Base-by-base conservation (phyloP, 2,329 filamentous ascomycete genomes). In the Neonectria punicea region DNA sequence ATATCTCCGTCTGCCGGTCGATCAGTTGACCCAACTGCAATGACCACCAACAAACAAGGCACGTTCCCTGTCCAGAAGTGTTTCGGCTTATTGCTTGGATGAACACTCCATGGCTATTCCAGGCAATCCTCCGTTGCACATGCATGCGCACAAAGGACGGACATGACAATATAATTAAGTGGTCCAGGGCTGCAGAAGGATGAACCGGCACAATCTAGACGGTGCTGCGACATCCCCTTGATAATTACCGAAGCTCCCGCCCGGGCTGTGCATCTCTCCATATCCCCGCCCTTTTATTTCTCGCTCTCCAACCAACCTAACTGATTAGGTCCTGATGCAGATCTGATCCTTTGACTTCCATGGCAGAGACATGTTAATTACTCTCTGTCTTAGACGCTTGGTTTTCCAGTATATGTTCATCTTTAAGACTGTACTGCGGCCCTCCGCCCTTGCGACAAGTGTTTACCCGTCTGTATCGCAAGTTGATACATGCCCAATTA, bases 211-310 rank as follows among this genome's bases (percentile, higher is more conserved):
- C 44, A 51, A 51, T 62, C 36, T 62, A 62, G 22, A 55, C 51
- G 62, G 32, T 58, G 62, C 47, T 65, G 62, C 50, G 46, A 36
- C 55, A 32, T 57, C 65, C 55, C 62, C 58, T 62, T 53, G 51
- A 59, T 63, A 67, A 67, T 67, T 65, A 60, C 65, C 65, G 65
- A 50, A 13, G 47, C 53, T 44, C 44, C 65, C 61, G 25, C 25
- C 25, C 5, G 65, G 30, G 41, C 46, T 47, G 57, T 46, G 28
- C 28, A 20, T 51, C 51, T 55, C 54, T 50, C 22, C 25, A 43
- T 34, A 51, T 36, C 30, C 39, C 46, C 32, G 50, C 22, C n/a
- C 20, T 46, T 51, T 44, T 32, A 47, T 18, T 34, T 44, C 34
- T 16, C 47, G 2, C 46, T 51, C 16, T 34, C 47, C 47, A 14